Evolutionary conservation across 2,329 filamentous ascomycete species (phyloP), one percentile per base, ranked within the genome.

Genomic region (Penicillium rolfsii): DNA sequence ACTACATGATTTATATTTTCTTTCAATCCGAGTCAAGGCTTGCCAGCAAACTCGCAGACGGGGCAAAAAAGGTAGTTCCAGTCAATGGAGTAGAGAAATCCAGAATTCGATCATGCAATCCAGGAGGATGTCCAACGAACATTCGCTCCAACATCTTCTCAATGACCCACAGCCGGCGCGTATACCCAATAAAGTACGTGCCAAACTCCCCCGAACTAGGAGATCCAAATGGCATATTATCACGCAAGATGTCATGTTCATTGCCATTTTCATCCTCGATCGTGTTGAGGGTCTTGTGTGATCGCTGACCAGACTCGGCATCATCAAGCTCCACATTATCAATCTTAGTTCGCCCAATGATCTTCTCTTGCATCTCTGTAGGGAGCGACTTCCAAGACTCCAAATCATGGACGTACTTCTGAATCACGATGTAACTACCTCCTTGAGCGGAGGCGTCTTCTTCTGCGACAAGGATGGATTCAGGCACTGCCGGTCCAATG

Each of bases 161-260:
- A 55, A 83, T 80, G 0, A 86, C 84, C 83, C 83, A 87, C 9
- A 86, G 67, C 11, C 76, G 74, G 0, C 65, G 61, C 1, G 83
- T 81, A 67, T 85, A 85, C 0, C 82, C 84, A 54, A 86, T 85
- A 57, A 86, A 86, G 70, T 86, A 87, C 0, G 84, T 87, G 1
- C 84, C 84, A 60, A 82, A 86, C 67, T 85, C 79, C 0, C 77
- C 79, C 0, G 76, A 69, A 0, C 78, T 81, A 0, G 84, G 84
- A 0, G 81, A 82, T 0, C 84, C 85, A 70, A 87, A 87, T 0
- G 85, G 84, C 85, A 87, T 87, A 62, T 87, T 87, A 59, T 87
- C 84, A 0, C 85, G 77, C 2, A 87, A 72, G 43, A 87, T 85
- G 38, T 78, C 80, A 62, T 83, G 74, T 70, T 87, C 84, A 7